Base-by-base conservation (phyloP, 106 monocot genomes). In the Dendrobium nobile region DNA sequence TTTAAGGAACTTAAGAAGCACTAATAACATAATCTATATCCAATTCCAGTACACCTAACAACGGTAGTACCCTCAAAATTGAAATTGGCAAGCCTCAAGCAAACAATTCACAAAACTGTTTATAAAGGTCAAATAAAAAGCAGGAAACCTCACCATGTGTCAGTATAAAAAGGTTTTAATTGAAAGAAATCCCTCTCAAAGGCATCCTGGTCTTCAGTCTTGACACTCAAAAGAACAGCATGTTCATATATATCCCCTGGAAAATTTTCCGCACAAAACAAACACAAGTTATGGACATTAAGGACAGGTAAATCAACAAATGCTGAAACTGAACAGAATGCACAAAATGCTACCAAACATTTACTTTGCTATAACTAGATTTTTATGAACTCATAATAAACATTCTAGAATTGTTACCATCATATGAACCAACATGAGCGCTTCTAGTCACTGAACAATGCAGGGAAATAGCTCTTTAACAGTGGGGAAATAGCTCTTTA, bases 121-220 rank as follows among this genome's bases (percentile, higher is more conserved):
- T 17, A 9, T 67, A 80, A 58, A 5, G 37, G 44, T 55, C 10
- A 72, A 40, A 54, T 74, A 9, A 55, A 33, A 27, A 31, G 4
- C 4, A 75, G 10, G 54, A 74, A 40, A 41, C 5, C 31, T 45
- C 83, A 95, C 98, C 88, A 86, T 79, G 92, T 91, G 75, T 98
- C 98, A 48, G 95, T 91, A 85, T 98, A 98, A 75, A 93, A 98
- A 77, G 98, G 95, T 65, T 95, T 95, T 82, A 95, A 82, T 47
- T 95, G 95, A 86, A 88, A 95, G 88, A 98, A 98, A 85, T 98
- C 98, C 75, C 98, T 89, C 81, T 98, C 98, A 89, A 98, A 98
- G 11, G 98, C 91, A 78, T 92, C 98, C 73, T 98, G 98, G 78
- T 98, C 95, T 86, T 98, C 98, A 45, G 79, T 84, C 77, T 95